These are phyloP conservation scores for Wallemia mellicola DNA, from an alignment of 1,284 basidiomycete genomes.

Conservation along the genomic window DNA sequence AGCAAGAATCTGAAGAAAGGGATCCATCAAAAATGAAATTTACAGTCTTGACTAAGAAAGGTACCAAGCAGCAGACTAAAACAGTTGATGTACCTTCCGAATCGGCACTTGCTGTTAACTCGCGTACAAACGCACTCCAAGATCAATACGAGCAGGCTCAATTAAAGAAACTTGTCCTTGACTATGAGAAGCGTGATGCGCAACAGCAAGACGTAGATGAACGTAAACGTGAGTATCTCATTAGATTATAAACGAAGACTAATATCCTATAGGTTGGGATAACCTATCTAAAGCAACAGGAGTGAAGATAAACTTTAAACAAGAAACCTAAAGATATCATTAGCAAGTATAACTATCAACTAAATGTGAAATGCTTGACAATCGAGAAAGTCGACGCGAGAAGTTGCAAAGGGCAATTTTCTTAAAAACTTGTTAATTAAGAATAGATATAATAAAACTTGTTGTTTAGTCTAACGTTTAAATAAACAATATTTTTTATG, in stretches of 20 bases:
- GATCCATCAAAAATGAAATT: conserved; percentile 59
- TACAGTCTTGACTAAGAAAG: conserved; percentile 70
- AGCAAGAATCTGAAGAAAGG: conserved; percentile 19
- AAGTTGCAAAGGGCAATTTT: too few relatives aligned
- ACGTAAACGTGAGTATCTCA: background rate
- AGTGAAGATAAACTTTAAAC: background rate
- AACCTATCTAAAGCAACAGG: background rate
- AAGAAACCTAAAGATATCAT: background rate
- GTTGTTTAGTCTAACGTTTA: too few relatives aligned
- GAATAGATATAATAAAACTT: too few relatives aligned
- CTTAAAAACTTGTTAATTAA: too few relatives aligned
- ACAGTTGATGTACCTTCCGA: conserved; percentile 59
- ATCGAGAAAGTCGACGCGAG: too few relatives aligned
- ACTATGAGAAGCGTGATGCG: conserved; percentile 43
- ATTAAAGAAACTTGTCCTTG: conserved; percentile 62
- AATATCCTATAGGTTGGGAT: background rate
- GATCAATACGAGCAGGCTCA: conserved; percentile 86
- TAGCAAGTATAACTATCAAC: too few relatives aligned
- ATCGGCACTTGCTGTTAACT: conserved; percentile 62
- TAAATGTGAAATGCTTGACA: too few relatives aligned
- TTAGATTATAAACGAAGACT: background rate
- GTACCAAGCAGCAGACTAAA: conserved; percentile 70
- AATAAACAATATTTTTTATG: too few relatives aligned
- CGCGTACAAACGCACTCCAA: conserved; percentile 58
- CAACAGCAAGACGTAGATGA: background rate